Evolutionary conservation across 257 asterid species (phyloP), one percentile per base, ranked within the genome.

Genomic region (Striga asiatica): DNA sequence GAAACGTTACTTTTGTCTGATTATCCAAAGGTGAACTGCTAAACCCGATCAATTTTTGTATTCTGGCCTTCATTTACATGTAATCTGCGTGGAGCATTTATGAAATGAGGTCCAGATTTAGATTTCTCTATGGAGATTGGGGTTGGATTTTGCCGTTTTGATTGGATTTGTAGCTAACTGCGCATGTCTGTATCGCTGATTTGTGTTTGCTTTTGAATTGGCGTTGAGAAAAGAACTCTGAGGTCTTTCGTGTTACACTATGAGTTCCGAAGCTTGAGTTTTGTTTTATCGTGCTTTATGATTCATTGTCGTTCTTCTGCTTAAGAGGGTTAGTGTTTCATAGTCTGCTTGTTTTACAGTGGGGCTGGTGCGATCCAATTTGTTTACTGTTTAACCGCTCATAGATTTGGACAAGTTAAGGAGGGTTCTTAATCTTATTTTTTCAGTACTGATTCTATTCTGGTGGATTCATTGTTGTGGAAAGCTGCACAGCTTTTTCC

Each of bases 81-180:
- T 58, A 57, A 58, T 54, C 56, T 32, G 10, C 61, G 49, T 32
- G 61, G 67, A 50, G 31, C 65, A 56, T 77, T 57, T 61, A 66
- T 73, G 64, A 54, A 23, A 48, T 48, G 61, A 60, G 83, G 72
- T 66, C 76, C 72, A 63, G 84, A 74, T 82, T 74, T 37, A 18
- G 50, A 54, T 68, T 48, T 20, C n/a, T n/a, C 19, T 37, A 31
- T 43, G 54, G 22, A 50, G 49, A 65, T 66, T 61, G 56, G 18
- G 38, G 60, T 43, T 13, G 54, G 43, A 37, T 69, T 62, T 74
- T 56, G 55, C 37, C 47, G 47, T 3, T 46, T 60, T 55, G 49
- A 64, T 56, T 52, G n/a, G 54, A 57, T 52, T 61, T 50, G 3
- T 46, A 47, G 63, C 58, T 25, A 54, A 67, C 71, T 50, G 66